These are phyloP conservation scores for Stentor coeruleus DNA, from an alignment of 73 alveolate species.

Conservation along the genomic window DNA sequence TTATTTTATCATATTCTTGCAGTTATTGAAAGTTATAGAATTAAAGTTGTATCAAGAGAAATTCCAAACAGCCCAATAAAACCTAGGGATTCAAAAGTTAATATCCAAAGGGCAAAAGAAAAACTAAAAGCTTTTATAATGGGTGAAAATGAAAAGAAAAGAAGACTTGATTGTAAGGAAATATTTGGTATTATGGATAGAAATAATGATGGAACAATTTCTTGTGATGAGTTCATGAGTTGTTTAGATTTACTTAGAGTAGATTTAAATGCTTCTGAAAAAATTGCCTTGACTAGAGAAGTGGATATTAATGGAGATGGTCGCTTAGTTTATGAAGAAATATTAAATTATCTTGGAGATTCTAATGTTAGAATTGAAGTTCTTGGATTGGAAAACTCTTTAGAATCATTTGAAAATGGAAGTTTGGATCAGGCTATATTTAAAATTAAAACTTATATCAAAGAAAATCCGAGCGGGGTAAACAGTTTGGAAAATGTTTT, in stretches of 20 bases:
- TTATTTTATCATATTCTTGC: background rate
- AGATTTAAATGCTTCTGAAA: background rate
- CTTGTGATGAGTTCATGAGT: background rate
- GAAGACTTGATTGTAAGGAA: background rate
- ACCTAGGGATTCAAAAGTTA: background rate
- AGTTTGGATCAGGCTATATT: slow-evolving; percentile 8
- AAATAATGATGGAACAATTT: background rate
- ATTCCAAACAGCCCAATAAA: background rate
- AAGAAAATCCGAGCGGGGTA: background rate
- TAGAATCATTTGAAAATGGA: background rate
- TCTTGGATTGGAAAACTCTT: background rate
- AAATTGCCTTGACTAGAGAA: background rate
- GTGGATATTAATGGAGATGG: background rate
- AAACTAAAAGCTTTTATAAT: background rate
- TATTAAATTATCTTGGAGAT: background rate
- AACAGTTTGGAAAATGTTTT: background rate
- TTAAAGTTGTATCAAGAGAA: background rate
- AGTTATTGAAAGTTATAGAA: background rate
- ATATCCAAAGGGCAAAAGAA: background rate
- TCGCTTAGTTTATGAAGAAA: background rate
- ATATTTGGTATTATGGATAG: background rate
- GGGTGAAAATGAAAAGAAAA: background rate
- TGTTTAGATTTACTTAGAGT: background rate
- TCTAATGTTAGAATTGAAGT: background rate
- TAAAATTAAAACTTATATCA: background rate